phyloP scores from a whole-genome alignment of 331 rosid genomes.

The Phaseolus coccineus region DNA sequence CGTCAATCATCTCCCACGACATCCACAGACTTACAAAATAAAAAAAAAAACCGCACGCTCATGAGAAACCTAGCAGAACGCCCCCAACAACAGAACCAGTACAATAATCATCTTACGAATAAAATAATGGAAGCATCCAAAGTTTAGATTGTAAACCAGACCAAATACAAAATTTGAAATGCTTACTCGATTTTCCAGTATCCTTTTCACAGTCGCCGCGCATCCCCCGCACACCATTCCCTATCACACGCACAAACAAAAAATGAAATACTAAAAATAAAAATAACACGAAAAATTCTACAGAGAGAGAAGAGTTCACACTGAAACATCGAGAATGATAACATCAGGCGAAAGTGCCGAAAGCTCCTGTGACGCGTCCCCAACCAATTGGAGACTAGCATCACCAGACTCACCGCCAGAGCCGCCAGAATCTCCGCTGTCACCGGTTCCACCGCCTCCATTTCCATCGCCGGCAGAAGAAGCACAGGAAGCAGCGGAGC shows the following conservation, averaged over 20 bases:
- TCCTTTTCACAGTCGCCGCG: conserved; percentile 91
- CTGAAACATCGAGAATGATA: conserved; percentile 85
- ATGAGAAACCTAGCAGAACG: conserved; percentile 2
- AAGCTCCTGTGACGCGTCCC: conserved; percentile 57
- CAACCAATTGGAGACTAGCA: conserved; percentile 54
- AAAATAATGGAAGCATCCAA: neutral
- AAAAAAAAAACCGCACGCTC: neutral
- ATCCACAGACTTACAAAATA: conserved; percentile 11
- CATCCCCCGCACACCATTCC: conserved; percentile 99
- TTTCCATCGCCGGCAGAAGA: conserved; percentile 61
- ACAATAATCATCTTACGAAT: conserved; percentile 3
- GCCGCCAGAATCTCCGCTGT: conserved; percentile 65
- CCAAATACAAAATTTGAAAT: conserved; percentile 32
- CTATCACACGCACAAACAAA: conserved; percentile 47
- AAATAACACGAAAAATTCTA: neutral
- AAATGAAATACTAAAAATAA: conserved; percentile 29
- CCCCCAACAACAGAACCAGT: neutral
- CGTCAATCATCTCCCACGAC: conserved; percentile 1
- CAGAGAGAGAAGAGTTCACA: conserved; percentile 45
- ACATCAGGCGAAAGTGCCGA: conserved; percentile 64
- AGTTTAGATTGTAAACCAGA: conserved; percentile 1
- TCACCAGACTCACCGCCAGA: conserved; percentile 65
- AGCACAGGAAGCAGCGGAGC: conserved; percentile 61
- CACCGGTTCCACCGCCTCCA: conserved; percentile 51
- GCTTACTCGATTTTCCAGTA: conserved; percentile 82